Evolutionary conservation across 495 filamentous ascomycete genomes (phyloP).

Genomic region (Daldinia childiae): DNA sequence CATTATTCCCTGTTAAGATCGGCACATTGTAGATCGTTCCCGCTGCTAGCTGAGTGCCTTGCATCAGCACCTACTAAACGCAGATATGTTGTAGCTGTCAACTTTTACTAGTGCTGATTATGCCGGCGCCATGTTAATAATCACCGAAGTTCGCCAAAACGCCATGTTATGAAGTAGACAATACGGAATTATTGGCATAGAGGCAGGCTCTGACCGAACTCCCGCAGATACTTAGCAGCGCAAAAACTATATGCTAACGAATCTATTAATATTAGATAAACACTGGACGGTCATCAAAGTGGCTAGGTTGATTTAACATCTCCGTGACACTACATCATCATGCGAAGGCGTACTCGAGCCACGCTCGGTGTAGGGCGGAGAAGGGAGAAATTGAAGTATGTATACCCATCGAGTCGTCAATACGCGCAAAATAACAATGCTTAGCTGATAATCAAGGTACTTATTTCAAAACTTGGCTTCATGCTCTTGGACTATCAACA

Average conservation of each 20-base stretch:
- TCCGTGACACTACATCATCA: not conserved
- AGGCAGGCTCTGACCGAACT: not conserved
- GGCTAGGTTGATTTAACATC: not conserved
- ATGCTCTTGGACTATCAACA: not conserved
- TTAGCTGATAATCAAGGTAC: not conserved
- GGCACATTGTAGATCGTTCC: constrained; percentile 24
- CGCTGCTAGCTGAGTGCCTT: constrained; percentile 9
- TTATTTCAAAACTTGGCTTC: not conserved
- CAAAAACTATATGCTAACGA: too few relatives aligned
- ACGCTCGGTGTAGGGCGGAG: not conserved
- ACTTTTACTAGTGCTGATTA: not conserved
- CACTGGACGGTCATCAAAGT: not conserved
- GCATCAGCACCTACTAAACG: constrained; percentile 11
- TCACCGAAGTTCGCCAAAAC: not conserved
- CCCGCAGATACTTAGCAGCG: not conserved
- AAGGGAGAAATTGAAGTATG: not conserved
- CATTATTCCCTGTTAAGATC: constrained; percentile 9
- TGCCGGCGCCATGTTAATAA: not conserved
- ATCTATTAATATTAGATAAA: not conserved
- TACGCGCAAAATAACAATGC: not conserved
- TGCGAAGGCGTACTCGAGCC: not conserved
- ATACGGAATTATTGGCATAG: not conserved
- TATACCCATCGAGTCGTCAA: not conserved
- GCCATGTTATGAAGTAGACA: not conserved
- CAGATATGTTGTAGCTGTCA: too few relatives aligned